Evolutionary conservation across 768 basidiomycete genomes (phyloP).

Genomic region (Pleurotus salmoneostramineus): DNA sequence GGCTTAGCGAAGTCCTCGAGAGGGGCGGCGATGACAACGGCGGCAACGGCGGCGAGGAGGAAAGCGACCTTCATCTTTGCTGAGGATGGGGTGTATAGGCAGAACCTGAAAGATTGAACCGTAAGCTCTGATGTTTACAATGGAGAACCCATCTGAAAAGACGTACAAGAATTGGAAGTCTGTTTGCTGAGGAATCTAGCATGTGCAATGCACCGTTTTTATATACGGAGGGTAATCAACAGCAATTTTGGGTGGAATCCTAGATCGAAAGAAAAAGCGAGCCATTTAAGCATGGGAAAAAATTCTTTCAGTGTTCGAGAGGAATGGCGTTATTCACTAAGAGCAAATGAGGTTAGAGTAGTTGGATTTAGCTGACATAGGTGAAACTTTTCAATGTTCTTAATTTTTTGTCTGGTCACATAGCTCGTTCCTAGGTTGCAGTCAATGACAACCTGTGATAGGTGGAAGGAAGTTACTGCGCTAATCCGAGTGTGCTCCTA

Average conservation of each 20-base stretch:
- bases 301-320: too few relatives aligned
- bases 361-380: too few relatives aligned
- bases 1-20: not conserved
- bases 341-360: too few relatives aligned
- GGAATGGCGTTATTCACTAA: too few relatives aligned
- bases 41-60: not conserved
- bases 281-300: too few relatives aligned
- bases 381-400: too few relatives aligned
- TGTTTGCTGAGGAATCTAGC: not conserved
- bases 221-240: not conserved
- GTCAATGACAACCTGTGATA: too few relatives aligned
- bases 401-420: too few relatives aligned
- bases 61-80: slow-evolving; percentile 1
- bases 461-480: too few relatives aligned
- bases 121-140: not conserved
- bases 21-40: not conserved
- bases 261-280: too few relatives aligned
- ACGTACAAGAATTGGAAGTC: not conserved
- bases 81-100: not conserved
- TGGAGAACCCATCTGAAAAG: not conserved
- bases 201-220: not conserved
- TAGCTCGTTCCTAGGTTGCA: too few relatives aligned
- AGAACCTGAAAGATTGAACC: not conserved
- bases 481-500: too few relatives aligned
- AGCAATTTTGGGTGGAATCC: not conserved